Percentiles rank a stretch among this genome's conserved stretches.
These are phyloP conservation scores for Pseudopyricularia cyperi DNA, from an alignment of 2,329 filamentous ascomycete genomes.

Conservation along the genomic window DNA sequence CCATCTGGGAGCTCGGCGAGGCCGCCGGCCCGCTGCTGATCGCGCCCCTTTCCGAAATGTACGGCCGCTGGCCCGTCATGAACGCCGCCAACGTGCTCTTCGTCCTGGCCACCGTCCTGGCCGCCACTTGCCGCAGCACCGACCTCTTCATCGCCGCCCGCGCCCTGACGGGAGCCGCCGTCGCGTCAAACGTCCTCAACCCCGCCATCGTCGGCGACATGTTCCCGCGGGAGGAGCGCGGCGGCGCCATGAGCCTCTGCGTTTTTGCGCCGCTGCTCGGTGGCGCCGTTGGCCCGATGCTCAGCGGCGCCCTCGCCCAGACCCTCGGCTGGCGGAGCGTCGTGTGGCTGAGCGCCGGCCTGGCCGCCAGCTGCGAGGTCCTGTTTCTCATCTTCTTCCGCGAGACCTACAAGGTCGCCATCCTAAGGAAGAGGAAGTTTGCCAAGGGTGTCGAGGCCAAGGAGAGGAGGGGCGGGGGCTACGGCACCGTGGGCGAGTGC, in stretches of 20 bases:
- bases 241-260: slow-evolving; percentile 30
- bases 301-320: slow-evolving; percentile 18
- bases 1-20: slow-evolving; percentile 57
- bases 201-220: slow-evolving; percentile 52
- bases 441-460: slow-evolving; percentile 7
- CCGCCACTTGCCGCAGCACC: slow-evolving; percentile 26
- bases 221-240: slow-evolving; percentile 41
- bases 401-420: slow-evolving; percentile 25
- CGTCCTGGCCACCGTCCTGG: slow-evolving; percentile 30
- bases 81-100: slow-evolving; percentile 38
- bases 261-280: slow-evolving; percentile 16
- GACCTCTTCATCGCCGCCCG: slow-evolving; percentile 48
- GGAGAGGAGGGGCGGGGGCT: slow-evolving; percentile 15
- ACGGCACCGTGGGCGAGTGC: neutral
- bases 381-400: slow-evolving; percentile 15
- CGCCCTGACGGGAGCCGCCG: slow-evolving; percentile 53
- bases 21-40: slow-evolving; percentile 47
- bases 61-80: slow-evolving; percentile 41
- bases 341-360: slow-evolving; percentile 15
- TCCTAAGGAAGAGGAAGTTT: slow-evolving; percentile 21
- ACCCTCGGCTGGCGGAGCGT: slow-evolving; percentile 20
- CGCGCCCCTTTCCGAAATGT: slow-evolving; percentile 49
- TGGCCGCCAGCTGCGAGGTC: slow-evolving; percentile 10
- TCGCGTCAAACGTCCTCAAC: slow-evolving; percentile 49
- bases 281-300: slow-evolving; percentile 16